A percentile compares a stretch with the other conserved stretches of the same genome.
These are phyloP conservation scores for Bauhinia variegata DNA, from an alignment of 306 rosid genomes.

Conservation along the genomic window DNA sequence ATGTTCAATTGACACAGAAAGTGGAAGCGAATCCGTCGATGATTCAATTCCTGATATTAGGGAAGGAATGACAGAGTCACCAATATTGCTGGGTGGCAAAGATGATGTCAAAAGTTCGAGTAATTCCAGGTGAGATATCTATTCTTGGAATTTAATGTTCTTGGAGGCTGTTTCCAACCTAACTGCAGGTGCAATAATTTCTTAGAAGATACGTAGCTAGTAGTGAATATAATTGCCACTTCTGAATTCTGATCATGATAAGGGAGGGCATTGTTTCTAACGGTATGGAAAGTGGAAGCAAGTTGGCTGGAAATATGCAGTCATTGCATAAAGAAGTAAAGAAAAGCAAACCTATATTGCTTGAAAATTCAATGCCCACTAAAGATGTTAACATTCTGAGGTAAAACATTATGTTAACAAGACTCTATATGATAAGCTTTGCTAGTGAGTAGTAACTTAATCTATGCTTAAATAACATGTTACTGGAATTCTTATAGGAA, in stretches of 20 bases:
- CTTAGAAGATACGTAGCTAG: constrained; percentile 11
- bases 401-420: constrained; percentile 40
- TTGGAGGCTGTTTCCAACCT: constrained; percentile 13
- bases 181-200: constrained; percentile 13
- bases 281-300: constrained; percentile 41
- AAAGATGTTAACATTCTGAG: constrained; percentile 44
- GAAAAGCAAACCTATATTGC: constrained; percentile 40
- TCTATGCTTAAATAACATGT: not conserved
- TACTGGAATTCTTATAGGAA: not conserved
- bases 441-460: not conserved
- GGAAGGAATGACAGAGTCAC: constrained; percentile 44
- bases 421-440: constrained; percentile 13
- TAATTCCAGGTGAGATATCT: no score
- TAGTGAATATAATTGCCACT: constrained; percentile 32
- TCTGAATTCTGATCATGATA: constrained; percentile 36
- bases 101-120: constrained; percentile 26
- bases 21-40: constrained; percentile 43
- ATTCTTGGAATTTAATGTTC: not conserved
- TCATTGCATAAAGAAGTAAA: constrained; percentile 46
- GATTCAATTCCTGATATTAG: constrained; percentile 41
- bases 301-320: constrained; percentile 38
- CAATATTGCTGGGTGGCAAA: constrained; percentile 39
- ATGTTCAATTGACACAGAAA: constrained; percentile 44
- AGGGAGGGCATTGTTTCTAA: constrained; percentile 54
- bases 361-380: constrained; percentile 43